Base-by-base conservation (phyloP, 2,329 filamentous ascomycete species). In the Onygena corvina region DNA sequence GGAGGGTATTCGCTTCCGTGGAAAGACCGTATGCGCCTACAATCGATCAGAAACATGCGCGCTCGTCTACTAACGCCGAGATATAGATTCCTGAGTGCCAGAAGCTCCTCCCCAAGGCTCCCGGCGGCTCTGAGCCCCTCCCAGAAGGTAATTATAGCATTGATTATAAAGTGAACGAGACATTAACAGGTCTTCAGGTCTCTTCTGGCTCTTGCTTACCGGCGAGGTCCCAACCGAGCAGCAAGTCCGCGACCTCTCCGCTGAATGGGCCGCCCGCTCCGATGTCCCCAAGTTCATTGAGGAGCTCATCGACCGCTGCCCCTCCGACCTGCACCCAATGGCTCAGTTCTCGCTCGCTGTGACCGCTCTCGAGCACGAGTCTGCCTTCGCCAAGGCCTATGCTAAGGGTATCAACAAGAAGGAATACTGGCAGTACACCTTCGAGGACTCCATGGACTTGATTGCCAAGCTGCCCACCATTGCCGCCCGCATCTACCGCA, bases 301-400 rank as follows among this genome's bases (percentile, higher is more conserved):
- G 78, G 92, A 98, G 77, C 84, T 98, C 69, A 94, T 98, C 74
- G 92, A 98, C 82, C 88, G 92, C 77, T 96, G 90, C 85, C 92
- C 92, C 62, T 92, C 79, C 75, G 88, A 94, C 72, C 86, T 98
- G 61, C 92, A 98, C 81, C 92, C 92, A 70, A 98, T 98, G 92
- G 90, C 92, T 56, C 92, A 98, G 76, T 93, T 98, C 80, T 96
- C 92, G 53, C 77, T 98, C 64, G 92, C 92, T 64, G 88, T 98
- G 64, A 94, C 85, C 61, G 92, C 92, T 66, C 89, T 98, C 66
- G 92, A 98, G 82, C 89, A 94, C 74, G 90, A 93, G 70, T 96
- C 92, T 56, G 81, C 86, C 58, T 98, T 98, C 74, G 83, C 92
- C 70, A 94, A 95, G 80, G 92, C 92, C 64, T 98, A 98, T 69